phyloP scores from a whole-genome alignment of 345 rosid species.

The Euphorbia peplus region DNA sequence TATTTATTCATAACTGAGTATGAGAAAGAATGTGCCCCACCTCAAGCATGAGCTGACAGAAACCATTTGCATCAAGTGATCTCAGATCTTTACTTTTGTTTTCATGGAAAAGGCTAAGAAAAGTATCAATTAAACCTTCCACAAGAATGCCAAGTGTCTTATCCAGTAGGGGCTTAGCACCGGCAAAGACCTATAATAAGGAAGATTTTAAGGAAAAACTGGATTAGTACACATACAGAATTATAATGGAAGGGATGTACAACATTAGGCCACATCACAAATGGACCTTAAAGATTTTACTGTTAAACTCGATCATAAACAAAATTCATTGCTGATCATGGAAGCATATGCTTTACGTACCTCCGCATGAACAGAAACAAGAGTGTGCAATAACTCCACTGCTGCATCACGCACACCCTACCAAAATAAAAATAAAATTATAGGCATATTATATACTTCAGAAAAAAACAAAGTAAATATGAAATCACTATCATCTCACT shows the following conservation, averaged over 20 bases:
- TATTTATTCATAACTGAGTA: neutral
- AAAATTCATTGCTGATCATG: neutral
- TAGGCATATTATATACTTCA: neutral
- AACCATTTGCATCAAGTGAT: slow-evolving; percentile 85
- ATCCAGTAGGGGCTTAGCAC: slow-evolving; percentile 90
- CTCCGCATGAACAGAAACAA: slow-evolving; percentile 97
- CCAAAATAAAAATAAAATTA: slow-evolving; percentile 23
- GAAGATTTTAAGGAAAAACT: neutral
- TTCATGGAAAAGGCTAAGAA: slow-evolving; percentile 77
- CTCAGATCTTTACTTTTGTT: slow-evolving; percentile 57
- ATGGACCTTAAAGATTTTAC: neutral
- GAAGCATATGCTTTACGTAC: slow-evolving; percentile 28
- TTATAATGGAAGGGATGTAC: neutral
- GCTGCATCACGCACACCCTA: slow-evolving; percentile 97
- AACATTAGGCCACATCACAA: neutral
- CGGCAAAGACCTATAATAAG: slow-evolving; percentile 73
- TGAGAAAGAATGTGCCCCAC: slow-evolving; percentile 36
- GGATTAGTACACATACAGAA: neutral
- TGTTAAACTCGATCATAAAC: neutral
- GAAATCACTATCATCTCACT: slow-evolving; percentile 41
- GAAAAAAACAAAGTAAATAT: slow-evolving; percentile 8
- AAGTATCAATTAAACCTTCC: slow-evolving; percentile 92
- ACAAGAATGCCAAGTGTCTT: slow-evolving; percentile 90
- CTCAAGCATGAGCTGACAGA: slow-evolving; percentile 98
- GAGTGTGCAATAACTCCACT: slow-evolving; percentile 82